Conservation (phyloP, 257 asterid species). For the Linderniella brevidens region DNA sequence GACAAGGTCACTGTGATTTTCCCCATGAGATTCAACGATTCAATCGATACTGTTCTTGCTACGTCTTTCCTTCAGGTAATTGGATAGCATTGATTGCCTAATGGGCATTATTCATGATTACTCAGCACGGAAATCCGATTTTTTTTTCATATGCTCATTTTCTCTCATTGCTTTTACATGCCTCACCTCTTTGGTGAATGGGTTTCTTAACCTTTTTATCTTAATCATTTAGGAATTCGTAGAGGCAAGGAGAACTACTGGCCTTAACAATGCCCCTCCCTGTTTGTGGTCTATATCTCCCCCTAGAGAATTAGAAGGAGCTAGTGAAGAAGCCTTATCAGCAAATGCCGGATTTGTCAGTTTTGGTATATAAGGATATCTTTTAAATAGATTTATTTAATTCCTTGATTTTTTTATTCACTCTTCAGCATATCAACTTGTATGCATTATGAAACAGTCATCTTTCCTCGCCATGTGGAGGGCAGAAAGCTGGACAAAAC, state of each 20-base stretch:
- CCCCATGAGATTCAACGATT: slow-evolving; percentile 88
- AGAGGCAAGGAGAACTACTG: slow-evolving; percentile 82
- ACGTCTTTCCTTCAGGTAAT: slow-evolving; percentile 87
- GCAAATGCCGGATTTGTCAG: slow-evolving; percentile 94
- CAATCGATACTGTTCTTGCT: slow-evolving; percentile 71
- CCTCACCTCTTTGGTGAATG: slow-evolving; percentile 1
- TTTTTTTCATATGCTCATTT: too few relatives aligned
- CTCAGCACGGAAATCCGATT: too few relatives aligned
- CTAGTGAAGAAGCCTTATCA: slow-evolving; percentile 44
- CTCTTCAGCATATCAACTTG: slow-evolving; percentile 9
- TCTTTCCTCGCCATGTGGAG: slow-evolving; percentile 86
- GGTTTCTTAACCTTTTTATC: slow-evolving; percentile 10
- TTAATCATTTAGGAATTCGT: slow-evolving; percentile 60
- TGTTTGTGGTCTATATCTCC: slow-evolving; percentile 86
- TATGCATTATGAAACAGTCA: slow-evolving; percentile 29
- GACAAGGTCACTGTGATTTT: slow-evolving; percentile 63
- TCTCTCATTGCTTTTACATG: neutral
- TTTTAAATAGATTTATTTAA: slow-evolving; percentile 8
- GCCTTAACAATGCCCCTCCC: slow-evolving; percentile 82
- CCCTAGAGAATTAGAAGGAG: slow-evolving; percentile 64
- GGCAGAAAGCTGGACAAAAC: slow-evolving; percentile 90
- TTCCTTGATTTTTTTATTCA: too few relatives aligned
- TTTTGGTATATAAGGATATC: slow-evolving; percentile 43
- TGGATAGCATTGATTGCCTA: slow-evolving; percentile 1
- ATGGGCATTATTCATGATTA: too few relatives aligned